Percentiles rank a stretch among this genome's conserved stretches.
phyloP scores from a whole-genome alignment of 2,329 filamentous ascomycete species.

The Diaporthe australafricana region DNA sequence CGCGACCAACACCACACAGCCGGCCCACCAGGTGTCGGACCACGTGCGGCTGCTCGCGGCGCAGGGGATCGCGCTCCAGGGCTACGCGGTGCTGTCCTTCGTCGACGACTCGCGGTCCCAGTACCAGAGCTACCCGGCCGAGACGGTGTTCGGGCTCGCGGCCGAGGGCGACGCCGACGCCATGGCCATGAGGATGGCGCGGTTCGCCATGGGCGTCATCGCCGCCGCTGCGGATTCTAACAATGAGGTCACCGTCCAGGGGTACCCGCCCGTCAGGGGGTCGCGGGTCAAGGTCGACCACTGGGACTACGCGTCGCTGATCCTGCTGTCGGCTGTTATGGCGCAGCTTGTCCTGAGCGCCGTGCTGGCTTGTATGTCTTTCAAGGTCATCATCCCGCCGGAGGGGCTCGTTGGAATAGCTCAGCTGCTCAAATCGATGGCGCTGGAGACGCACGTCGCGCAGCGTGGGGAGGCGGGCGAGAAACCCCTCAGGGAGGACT shows the following conservation, averaged over 20 bases:
- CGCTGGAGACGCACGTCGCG: constrained; percentile 58
- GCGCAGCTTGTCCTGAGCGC: constrained; percentile 39
- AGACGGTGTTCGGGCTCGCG: constrained; percentile 51
- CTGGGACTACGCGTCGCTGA: constrained; percentile 48
- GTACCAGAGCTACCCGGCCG: constrained; percentile 56
- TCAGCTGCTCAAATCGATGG: constrained; percentile 55
- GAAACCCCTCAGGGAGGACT: not conserved
- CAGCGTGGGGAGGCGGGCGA: not conserved
- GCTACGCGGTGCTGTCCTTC: constrained; percentile 46
- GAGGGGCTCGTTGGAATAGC: constrained; percentile 28
- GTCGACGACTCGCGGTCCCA: constrained; percentile 43
- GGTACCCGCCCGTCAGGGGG: constrained; percentile 47
- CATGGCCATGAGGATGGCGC: constrained; percentile 42
- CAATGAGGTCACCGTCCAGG: constrained; percentile 41
- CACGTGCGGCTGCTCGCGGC: constrained; percentile 49
- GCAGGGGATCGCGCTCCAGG: constrained; percentile 54
- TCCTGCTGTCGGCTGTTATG: constrained; percentile 38
- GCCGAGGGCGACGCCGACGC: constrained; percentile 43
- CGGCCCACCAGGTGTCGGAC: constrained; percentile 44
- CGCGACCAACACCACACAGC: constrained; percentile 40
- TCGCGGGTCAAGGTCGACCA: constrained; percentile 47
- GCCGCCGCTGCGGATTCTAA: constrained; percentile 48
- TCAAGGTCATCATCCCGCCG: constrained; percentile 27
- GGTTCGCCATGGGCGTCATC: constrained; percentile 52
- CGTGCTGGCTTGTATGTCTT: constrained; percentile 13